Evolutionary conservation across 1,139 yeast species (phyloP), one percentile per base, ranked within the genome.

Genomic region (Insectozyma bohioensis): DNA sequence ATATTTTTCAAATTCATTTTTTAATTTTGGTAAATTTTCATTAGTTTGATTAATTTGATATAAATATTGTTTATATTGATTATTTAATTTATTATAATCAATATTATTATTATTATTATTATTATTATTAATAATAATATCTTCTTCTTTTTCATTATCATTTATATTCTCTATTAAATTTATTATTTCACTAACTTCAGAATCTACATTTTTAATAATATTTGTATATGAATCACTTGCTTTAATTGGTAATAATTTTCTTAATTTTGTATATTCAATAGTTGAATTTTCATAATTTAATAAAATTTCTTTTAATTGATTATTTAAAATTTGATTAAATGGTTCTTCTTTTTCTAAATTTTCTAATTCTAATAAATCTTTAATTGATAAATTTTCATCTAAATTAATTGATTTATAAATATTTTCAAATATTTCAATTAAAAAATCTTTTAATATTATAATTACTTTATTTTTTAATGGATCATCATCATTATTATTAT

Each of bases 271-370:
- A 17, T 78, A 68, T 34, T 62, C 67, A 2, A 74, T 67, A 0
- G 84, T 75, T 41, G 75, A 76, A 29, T 66, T 69, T 42, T 82
- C 88, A 38, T 81, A 78, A 28, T 67, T 66, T 32, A 67, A 67
- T 40, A 80, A 68, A 24, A 75, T 49, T 30, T 66, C 63, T 30
- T 86, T 59, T 20, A 82, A 67, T 34, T 63, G 52, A 36, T 72
- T 74, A 48, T 80, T 79, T 37, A 80, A 51, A 8, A 69, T 75
- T 26, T 72, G 57, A 49, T 82, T 85, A 52, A 80, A 80, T 0
- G 85, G 84, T 48, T 79, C 87, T 11, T 75, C 67, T 40, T 63
- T 68, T 36, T 67, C 72, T 30, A 48, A 51, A 1, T 68, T 61
- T 6, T 20, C 51, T 26, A 63, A 42, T 14, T 62, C 48, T n/a